Conservation (phyloP, 768 basidiomycete species). For the Auricularia cornea region DNA sequence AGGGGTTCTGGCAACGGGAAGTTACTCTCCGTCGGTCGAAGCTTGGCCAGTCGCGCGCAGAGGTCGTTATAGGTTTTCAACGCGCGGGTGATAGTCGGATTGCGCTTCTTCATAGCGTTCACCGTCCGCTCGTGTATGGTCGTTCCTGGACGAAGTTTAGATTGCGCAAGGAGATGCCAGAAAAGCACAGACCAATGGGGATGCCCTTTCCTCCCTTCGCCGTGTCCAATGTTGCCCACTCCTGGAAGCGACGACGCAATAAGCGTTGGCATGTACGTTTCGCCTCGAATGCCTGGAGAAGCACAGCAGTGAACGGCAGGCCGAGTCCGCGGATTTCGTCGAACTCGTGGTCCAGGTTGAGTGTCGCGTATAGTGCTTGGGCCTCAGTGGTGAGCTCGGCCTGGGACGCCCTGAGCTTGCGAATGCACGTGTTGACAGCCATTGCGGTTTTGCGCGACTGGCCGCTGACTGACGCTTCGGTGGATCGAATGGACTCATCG, state of each 20-base stretch:
- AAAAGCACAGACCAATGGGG: slow-evolving; percentile 22
- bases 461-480: slow-evolving; percentile 6
- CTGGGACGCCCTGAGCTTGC: not conserved
- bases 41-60: slow-evolving; percentile 19
- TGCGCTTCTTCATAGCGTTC: slow-evolving; percentile 24
- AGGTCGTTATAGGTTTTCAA: slow-evolving; percentile 24
- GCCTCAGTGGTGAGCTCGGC: slow-evolving; percentile 17
- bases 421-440: not conserved
- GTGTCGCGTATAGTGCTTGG: slow-evolving; percentile 25
- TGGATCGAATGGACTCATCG: slow-evolving; percentile 15
- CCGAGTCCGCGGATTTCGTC: slow-evolving; percentile 26
- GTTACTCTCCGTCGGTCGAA: slow-evolving; percentile 11
- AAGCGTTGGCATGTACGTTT: slow-evolving; percentile 31
- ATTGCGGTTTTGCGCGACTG: not conserved
- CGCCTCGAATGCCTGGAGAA: slow-evolving; percentile 29
- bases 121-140: slow-evolving; percentile 27
- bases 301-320: slow-evolving; percentile 22
- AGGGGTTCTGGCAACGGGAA: slow-evolving; percentile 28
- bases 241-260: slow-evolving; percentile 27
- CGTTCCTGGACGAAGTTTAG: slow-evolving; percentile 17
- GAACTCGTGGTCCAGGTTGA: slow-evolving; percentile 26
- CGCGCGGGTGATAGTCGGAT: slow-evolving; percentile 21
- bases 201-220: slow-evolving; percentile 24
- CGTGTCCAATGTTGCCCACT: slow-evolving; percentile 28
- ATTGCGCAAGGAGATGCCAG: not conserved